Evolutionary conservation across 1,284 basidiomycete species (phyloP).

Genomic region (Ganoderma sinense): DNA sequence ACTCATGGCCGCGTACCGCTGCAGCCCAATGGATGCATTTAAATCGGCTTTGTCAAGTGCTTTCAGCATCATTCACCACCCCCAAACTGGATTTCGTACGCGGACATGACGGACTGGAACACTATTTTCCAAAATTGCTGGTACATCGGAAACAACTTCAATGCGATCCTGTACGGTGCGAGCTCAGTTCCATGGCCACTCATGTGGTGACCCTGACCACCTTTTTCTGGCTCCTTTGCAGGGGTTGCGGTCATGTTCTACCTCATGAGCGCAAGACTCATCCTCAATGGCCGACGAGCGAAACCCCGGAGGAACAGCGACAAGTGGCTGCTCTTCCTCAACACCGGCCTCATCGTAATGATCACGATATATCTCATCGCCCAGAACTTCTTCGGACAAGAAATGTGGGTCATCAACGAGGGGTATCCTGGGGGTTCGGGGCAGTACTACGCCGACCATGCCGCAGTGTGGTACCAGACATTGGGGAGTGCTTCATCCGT

Average conservation of each 20-base stretch:
- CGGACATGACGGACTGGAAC: not conserved
- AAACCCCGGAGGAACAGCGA: not conserved
- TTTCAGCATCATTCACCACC: not conserved
- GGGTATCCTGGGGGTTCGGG: constrained; percentile 24
- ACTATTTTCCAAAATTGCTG: not conserved
- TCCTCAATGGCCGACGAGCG: constrained; percentile 1
- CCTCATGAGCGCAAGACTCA: constrained; percentile 17
- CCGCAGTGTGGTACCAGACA: constrained; percentile 28
- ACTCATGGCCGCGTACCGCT: too few relatives aligned
- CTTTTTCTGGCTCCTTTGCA: not conserved
- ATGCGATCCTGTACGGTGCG: constrained; percentile 11
- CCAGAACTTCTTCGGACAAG: constrained; percentile 30
- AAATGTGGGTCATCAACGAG: constrained; percentile 33
- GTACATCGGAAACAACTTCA: constrained; percentile 7
- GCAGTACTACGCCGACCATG: constrained; percentile 23
- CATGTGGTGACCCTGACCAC: not conserved
- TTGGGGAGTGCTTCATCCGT: constrained; percentile 16
- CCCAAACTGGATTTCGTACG: not conserved
- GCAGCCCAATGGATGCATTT: not conserved
- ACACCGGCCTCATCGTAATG: constrained; percentile 26
- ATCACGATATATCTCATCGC: constrained; percentile 29
- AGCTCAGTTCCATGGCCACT: not conserved
- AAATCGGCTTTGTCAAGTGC: not conserved
- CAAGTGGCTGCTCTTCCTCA: constrained; percentile 27
- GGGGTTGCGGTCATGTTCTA: constrained; percentile 31